Conservation (phyloP, 176 grass and related monocot genomes). For the Leersia perrieri region DNA sequence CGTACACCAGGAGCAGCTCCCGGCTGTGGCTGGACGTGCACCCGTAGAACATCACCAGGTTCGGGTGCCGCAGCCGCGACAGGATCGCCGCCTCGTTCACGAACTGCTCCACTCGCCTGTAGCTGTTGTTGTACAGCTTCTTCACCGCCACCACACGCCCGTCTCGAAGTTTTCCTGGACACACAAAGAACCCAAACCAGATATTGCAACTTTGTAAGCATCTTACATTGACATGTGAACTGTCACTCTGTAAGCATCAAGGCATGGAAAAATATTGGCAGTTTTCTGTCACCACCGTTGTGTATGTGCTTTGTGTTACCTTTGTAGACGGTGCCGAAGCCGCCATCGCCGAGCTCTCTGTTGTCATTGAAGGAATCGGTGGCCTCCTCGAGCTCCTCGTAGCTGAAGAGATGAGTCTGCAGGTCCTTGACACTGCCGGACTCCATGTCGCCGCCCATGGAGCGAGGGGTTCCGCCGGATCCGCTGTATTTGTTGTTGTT, state of each 20-base stretch:
- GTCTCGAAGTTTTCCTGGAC: conserved; percentile 64
- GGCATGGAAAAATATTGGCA: not conserved
- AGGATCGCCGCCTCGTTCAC: conserved; percentile 84
- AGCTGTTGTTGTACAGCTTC: conserved; percentile 80
- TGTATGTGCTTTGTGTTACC: conserved; percentile 51
- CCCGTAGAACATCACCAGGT: conserved; percentile 86
- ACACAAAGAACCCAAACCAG: not conserved
- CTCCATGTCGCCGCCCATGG: conserved; percentile 44
- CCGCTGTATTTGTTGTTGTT: conserved; percentile 44
- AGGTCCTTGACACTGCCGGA: conserved; percentile 40
- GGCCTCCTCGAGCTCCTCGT: conserved; percentile 79
- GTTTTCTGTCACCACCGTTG: not conserved
- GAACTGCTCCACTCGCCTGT: conserved; percentile 82
- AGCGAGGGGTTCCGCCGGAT: conserved; percentile 36
- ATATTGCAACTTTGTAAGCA: too few relatives aligned
- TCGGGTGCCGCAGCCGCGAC: conserved; percentile 75
- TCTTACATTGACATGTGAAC: not conserved
- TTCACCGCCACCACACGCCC: conserved; percentile 88
- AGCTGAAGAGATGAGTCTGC: conserved; percentile 58
- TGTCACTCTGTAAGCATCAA: not conserved
- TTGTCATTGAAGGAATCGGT: conserved; percentile 60
- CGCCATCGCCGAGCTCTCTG: conserved; percentile 79
- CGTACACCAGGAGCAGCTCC: conserved; percentile 88
- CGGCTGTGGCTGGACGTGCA: conserved; percentile 79
- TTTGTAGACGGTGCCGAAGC: conserved; percentile 94